Evolutionary conservation across 352 stramenopile species (phyloP), one percentile per base, ranked within the genome.

Genomic region (Globisporangium recalcitrans): DNA sequence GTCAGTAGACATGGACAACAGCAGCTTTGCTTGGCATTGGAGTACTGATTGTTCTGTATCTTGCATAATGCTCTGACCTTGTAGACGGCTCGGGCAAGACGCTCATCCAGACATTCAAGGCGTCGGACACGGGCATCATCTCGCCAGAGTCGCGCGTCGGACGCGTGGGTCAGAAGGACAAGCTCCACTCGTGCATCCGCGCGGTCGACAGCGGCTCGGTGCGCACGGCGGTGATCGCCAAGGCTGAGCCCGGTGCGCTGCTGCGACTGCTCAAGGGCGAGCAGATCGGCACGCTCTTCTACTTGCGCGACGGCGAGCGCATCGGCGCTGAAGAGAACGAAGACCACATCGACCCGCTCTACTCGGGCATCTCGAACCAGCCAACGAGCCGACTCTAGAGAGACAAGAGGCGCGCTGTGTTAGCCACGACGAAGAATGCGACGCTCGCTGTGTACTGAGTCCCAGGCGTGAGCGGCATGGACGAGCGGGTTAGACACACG

Each of bases 161-260:
- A 5, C 58, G 71, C 0, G 69, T 90, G 5, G 85, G 85, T 22
- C 85, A 94, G 70, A 83, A 77, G 49, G 85, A 94, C 73, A 94
- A 94, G 66, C 71, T 91, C 11, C 68, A 89, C 68, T 87, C 85
- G 55, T 91, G 80, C 65, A 86, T 94, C 47, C 80, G 82, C 44
- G 85, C 82, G 8, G 82, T 94, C 16, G 79, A 94, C 44, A 90
- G 78, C 32, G 80, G 85, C 31, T 63, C 72, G 5, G 77, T 91
- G 34, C 62, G 73, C 29, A 71, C 77, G 26, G 85, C 85, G 0
- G 73, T 93, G 32, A 77, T 93, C 47, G 71, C 75, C 13, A 91
- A 89, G 62, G 82, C 78, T 8, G 74, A 83, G 62, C 76, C 82
- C 7, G 75, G 81, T 16, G 79, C 74, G 9, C 64, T 93, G 56